phyloP scores from a whole-genome alignment of 768 basidiomycete species.

The Sporobolomyces roseus region DNA sequence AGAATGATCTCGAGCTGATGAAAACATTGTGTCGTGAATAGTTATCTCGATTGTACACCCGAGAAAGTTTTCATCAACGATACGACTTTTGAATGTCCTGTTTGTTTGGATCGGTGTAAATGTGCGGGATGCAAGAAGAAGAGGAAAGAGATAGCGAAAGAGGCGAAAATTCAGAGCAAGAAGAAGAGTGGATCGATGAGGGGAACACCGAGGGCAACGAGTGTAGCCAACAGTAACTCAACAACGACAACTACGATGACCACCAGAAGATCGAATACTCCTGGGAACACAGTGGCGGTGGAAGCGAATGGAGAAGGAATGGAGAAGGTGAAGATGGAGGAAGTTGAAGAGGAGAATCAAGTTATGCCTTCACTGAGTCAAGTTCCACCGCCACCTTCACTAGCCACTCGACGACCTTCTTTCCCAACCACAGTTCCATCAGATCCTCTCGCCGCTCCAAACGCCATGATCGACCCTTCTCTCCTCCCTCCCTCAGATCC shows the following conservation, averaged over 20 bases:
- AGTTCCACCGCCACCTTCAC: background rate
- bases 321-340: background rate
- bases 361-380: background rate
- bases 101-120: conserved; percentile 15
- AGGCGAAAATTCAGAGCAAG: too few relatives aligned
- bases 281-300: background rate
- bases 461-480: background rate
- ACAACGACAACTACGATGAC: background rate
- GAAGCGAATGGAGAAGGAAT: background rate
- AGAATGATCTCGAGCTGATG: background rate
- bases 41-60: conserved; percentile 25
- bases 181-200: too few relatives aligned
- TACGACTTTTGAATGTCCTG: conserved; percentile 14
- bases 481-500: background rate
- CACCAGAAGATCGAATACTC: background rate
- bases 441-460: background rate
- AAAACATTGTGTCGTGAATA: background rate
- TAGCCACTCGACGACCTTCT: background rate
- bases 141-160: background rate
- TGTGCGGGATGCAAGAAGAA: conserved; percentile 20
- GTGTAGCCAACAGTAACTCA: too few relatives aligned
- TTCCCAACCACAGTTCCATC: background rate
- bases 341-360: background rate
- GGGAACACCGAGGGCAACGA: too few relatives aligned
- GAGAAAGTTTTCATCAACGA: background rate